Evolutionary conservation across 371 early-diverging fungal species (phyloP).

Genomic region (Mortierella sp.): DNA sequence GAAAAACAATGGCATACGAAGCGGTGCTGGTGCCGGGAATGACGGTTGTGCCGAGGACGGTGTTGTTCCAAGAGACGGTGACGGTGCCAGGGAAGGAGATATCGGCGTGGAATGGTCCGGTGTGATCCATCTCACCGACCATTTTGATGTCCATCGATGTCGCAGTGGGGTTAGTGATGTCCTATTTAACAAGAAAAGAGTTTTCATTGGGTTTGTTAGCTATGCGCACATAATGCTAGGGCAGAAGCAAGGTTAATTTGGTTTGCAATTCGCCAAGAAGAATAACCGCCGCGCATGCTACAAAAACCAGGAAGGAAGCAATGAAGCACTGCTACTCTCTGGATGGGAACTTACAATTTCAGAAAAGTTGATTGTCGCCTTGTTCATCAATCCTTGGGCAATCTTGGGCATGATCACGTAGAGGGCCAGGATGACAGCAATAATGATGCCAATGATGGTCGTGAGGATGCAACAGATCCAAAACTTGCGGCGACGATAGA

Average conservation of each 20-base stretch:
- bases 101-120: slow-evolving; percentile 72
- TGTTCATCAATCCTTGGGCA: slow-evolving; percentile 64
- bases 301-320: too few relatives aligned
- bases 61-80: slow-evolving; percentile 67
- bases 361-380: slow-evolving; percentile 44
- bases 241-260: too few relatives aligned
- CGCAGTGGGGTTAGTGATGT: slow-evolving; percentile 61
- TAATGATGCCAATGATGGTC: slow-evolving; percentile 64
- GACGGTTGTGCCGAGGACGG: slow-evolving; percentile 62
- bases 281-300: too few relatives aligned
- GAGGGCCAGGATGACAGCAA: slow-evolving; percentile 64
- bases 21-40: slow-evolving; percentile 62
- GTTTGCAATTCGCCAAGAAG: too few relatives aligned
- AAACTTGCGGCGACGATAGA: slow-evolving; percentile 71
- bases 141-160: slow-evolving; percentile 63
- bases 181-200: too few relatives aligned
- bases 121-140: slow-evolving; percentile 65
- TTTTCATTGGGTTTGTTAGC: too few relatives aligned
- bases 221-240: too few relatives aligned
- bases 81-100: slow-evolving; percentile 69
- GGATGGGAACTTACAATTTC: slow-evolving; percentile 56
- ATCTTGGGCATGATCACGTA: slow-evolving; percentile 77
- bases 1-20: too few relatives aligned
- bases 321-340: too few relatives aligned
- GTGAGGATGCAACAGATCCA: slow-evolving; percentile 70